phyloP scores from a whole-genome alignment of 202 grass and related monocot species.

The Bolboschoenoplectus hybrid region DNA sequence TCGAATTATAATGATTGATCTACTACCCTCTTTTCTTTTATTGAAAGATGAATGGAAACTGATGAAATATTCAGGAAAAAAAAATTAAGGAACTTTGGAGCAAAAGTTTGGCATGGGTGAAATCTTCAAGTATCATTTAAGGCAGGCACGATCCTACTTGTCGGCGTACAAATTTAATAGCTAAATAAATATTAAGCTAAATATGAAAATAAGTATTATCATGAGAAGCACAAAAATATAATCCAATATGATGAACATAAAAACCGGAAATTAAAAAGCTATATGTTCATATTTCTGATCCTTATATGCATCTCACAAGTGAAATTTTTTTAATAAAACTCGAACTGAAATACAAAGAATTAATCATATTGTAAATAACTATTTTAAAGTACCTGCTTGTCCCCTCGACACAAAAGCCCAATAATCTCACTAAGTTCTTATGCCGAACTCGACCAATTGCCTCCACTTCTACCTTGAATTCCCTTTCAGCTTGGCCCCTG shows the following conservation, averaged over 20 bases:
- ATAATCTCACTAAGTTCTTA: slow-evolving; percentile 77
- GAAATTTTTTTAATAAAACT: not conserved
- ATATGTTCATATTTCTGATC: not conserved
- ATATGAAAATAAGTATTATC: not conserved
- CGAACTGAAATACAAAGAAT: not conserved
- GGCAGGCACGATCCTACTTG: not conserved
- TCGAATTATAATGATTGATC: not conserved
- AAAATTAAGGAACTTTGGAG: slow-evolving; percentile 3
- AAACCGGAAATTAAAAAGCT: not conserved
- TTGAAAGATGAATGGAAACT: not conserved
- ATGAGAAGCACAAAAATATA: slow-evolving; percentile 1
- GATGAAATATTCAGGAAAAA: not conserved
- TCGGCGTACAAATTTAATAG: not conserved
- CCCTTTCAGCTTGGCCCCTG: slow-evolving; percentile 94
- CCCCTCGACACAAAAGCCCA: slow-evolving; percentile 86
- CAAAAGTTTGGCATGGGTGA: not conserved
- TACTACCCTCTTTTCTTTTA: not conserved
- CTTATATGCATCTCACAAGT: not conserved
- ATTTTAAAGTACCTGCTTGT: slow-evolving; percentile 62
- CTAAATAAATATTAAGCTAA: slow-evolving; percentile 11
- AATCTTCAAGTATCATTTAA: not conserved
- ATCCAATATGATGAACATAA: slow-evolving; percentile 14
- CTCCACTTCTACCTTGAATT: slow-evolving; percentile 99
- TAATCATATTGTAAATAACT: not conserved
- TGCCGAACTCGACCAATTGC: slow-evolving; percentile 92